phyloP scores from a whole-genome alignment of 2,329 filamentous ascomycete genomes.

The Trichoderma citrinoviride region DNA sequence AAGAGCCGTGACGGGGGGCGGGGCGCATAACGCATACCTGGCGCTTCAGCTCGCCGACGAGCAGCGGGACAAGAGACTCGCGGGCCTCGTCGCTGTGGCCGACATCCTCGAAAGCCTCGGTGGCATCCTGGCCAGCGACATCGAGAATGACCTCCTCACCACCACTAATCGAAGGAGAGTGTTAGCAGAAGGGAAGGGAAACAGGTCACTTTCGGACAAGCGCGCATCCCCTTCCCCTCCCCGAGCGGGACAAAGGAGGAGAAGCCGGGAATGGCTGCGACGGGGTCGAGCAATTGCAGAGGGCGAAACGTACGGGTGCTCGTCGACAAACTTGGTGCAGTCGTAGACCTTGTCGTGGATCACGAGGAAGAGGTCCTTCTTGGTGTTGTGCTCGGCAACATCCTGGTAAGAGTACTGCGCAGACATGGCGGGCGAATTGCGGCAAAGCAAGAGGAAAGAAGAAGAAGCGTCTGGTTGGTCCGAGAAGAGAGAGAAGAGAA shows the following conservation, averaged over 20 bases:
- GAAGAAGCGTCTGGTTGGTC: background rate
- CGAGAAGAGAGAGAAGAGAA: background rate
- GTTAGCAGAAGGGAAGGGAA: background rate
- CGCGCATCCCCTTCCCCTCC: background rate
- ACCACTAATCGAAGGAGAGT: conserved; percentile 58
- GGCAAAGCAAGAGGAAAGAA: background rate
- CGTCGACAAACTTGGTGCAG: conserved; percentile 82
- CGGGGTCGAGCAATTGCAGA: too few relatives aligned
- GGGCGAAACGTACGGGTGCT: conserved; percentile 72
- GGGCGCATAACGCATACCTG: conserved; percentile 53
- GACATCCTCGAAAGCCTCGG: conserved; percentile 98
- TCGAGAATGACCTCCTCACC: conserved; percentile 98
- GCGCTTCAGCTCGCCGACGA: conserved; percentile 76
- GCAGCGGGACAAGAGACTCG: conserved; percentile 79
- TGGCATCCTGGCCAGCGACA: conserved; percentile 91
- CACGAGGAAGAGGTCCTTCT: conserved; percentile 90
- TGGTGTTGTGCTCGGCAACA: conserved; percentile 80
- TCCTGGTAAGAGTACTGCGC: conserved; percentile 72
- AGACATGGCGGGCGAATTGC: conserved; percentile 32
- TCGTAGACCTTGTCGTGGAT: conserved; percentile 98
- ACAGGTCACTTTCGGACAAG: background rate
- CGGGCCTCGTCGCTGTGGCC: conserved; percentile 98
- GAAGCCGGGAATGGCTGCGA: background rate
- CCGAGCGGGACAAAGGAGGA: background rate
- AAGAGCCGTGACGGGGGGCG: background rate